These are phyloP conservation scores for Candida boidinii DNA, from an alignment of 805 yeast genomes.

Conservation along the genomic window DNA sequence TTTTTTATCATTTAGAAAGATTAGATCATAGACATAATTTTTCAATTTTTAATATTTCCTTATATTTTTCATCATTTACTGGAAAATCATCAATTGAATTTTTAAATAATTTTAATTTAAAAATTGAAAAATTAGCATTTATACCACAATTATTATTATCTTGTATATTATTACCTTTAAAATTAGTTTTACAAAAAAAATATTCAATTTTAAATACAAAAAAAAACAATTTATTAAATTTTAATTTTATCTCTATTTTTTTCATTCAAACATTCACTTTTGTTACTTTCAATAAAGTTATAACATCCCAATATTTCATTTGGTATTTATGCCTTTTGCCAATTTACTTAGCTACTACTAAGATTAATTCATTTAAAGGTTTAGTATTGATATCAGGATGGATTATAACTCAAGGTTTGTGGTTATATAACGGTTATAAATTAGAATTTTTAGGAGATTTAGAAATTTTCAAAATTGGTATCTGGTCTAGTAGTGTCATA, in stretches of 20 bases:
- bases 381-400: constrained; percentile 40
- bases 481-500: constrained; percentile 15
- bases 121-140: constrained; percentile 50
- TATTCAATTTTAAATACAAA: too few relatives aligned
- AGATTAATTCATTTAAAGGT: constrained; percentile 30
- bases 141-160: constrained; percentile 70
- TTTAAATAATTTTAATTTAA: constrained; percentile 5
- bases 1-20: constrained; percentile 73
- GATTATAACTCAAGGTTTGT: constrained; percentile 61
- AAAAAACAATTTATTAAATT: too few relatives aligned
- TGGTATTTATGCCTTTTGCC: constrained; percentile 91
- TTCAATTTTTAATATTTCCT: constrained; percentile 70
- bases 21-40: constrained; percentile 94
- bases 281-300: constrained; percentile 71
- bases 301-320: constrained; percentile 91
- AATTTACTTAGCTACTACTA: constrained; percentile 46
- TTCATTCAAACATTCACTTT: constrained; percentile 77
- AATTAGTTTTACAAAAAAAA: too few relatives aligned
- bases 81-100: constrained; percentile 7
- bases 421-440: constrained; percentile 73
- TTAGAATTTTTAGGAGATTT: constrained; percentile 72
- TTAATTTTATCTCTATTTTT: constrained; percentile 39
- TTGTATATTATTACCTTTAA: constrained; percentile 49
- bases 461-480: constrained; percentile 13
- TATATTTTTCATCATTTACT: constrained; percentile 51